Conservation (phyloP, 257 asterid genomes). For the Linaria vulgaris region DNA sequence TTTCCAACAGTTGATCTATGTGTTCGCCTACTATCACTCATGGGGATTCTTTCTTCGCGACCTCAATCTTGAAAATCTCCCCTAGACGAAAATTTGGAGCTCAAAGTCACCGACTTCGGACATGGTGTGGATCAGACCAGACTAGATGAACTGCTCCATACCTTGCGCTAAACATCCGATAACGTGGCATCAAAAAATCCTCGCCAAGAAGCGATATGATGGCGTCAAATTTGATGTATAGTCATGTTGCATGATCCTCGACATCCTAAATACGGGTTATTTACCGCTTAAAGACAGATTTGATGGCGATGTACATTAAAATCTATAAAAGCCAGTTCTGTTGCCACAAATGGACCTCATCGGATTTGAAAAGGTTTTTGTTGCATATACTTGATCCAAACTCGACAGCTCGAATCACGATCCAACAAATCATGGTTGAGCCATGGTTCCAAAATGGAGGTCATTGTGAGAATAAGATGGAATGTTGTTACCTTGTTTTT, state of each 20-base stretch:
- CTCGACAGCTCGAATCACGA: slow-evolving; percentile 57
- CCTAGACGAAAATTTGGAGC: slow-evolving; percentile 71
- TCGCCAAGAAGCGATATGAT: slow-evolving; percentile 69
- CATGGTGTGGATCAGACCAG: slow-evolving; percentile 66
- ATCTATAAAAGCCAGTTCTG: slow-evolving; percentile 69
- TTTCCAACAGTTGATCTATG: slow-evolving; percentile 72
- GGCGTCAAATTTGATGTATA: slow-evolving; percentile 74
- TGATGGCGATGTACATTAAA: slow-evolving; percentile 73
- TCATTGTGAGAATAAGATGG: slow-evolving; percentile 35
- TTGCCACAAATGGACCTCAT: slow-evolving; percentile 73
- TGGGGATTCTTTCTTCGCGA: slow-evolving; percentile 87
- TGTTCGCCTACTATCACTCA: slow-evolving; percentile 68
- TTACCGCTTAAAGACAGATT: slow-evolving; percentile 68
- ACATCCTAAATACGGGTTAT: slow-evolving; percentile 63
- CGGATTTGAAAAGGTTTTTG: slow-evolving; percentile 46
- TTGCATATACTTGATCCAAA: slow-evolving; percentile 54
- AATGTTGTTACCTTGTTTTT: slow-evolving; percentile 31
- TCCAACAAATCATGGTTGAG: slow-evolving; percentile 49
- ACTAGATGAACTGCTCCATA: slow-evolving; percentile 67
- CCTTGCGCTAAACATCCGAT: slow-evolving; percentile 80
- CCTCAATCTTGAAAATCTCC: slow-evolving; percentile 69
- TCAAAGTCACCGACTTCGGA: slow-evolving; percentile 79
- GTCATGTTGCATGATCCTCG: slow-evolving; percentile 78
- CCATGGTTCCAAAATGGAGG: slow-evolving; percentile 67
- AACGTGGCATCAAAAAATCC: slow-evolving; percentile 83